These are phyloP conservation scores for Dujonia santamariae DNA, from an alignment of 1,139 yeast species.

Conservation along the genomic window DNA sequence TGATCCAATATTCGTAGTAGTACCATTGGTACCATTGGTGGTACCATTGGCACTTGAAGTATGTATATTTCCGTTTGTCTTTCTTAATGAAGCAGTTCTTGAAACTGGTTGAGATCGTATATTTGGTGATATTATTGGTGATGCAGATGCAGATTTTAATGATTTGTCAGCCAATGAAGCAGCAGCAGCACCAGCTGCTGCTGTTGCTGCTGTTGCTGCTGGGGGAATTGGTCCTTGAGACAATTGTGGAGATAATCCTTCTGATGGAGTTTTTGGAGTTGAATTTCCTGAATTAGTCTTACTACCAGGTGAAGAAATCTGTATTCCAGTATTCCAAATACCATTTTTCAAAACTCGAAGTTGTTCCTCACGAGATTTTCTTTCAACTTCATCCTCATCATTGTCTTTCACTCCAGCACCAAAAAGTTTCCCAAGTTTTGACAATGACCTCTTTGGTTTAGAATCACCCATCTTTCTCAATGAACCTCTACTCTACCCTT, in stretches of 20 bases:
- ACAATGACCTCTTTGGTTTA: constrained; percentile 27
- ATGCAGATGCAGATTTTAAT: constrained; percentile 5
- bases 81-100: constrained; percentile 12
- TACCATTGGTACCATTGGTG: background rate
- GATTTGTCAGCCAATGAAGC: constrained; percentile 2
- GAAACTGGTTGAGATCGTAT: constrained; percentile 12
- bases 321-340: too few relatives aligned
- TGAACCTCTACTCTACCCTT: too few relatives aligned
- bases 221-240: background rate
- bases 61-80: constrained; percentile 1
- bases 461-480: constrained; percentile 26
- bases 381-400: constrained; percentile 1
- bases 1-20: background rate
- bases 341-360: background rate
- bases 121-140: constrained; percentile 4
- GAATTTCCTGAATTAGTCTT: constrained; percentile 1
- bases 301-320: too few relatives aligned
- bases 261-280: constrained; percentile 3
- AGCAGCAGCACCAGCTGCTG: background rate
- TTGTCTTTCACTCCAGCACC: constrained; percentile 1
- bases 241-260: constrained; percentile 1
- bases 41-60: constrained; percentile 6
- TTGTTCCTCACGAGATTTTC: constrained; percentile 1
- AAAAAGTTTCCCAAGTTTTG: constrained; percentile 28
- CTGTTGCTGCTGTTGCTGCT: background rate